These are phyloP conservation scores for Alternaria gansuensis DNA, from an alignment of 2,329 filamentous ascomycete species.

Conservation along the genomic window DNA sequence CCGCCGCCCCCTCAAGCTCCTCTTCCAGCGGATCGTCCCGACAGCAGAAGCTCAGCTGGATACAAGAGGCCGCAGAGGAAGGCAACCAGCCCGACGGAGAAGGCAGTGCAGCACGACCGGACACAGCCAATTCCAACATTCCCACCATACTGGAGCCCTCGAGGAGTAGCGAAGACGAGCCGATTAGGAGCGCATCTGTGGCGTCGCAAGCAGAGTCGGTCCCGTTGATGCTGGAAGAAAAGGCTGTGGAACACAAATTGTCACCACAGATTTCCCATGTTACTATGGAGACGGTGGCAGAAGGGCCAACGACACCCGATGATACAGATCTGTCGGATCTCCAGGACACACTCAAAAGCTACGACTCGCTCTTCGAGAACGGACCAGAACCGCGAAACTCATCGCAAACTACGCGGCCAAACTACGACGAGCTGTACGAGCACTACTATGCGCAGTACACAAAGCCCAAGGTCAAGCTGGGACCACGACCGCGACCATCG, in stretches of 20 bases:
- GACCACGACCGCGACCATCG: constrained; percentile 84
- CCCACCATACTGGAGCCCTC: constrained; percentile 39
- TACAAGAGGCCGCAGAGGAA: constrained; percentile 92
- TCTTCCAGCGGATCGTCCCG: constrained; percentile 82
- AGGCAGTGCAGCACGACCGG: constrained; percentile 31
- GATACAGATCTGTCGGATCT: constrained; percentile 33
- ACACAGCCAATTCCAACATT: constrained; percentile 35
- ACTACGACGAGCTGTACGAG: constrained; percentile 55
- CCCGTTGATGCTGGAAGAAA: constrained; percentile 26
- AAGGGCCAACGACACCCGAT: constrained; percentile 32
- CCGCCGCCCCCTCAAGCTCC: constrained; percentile 83
- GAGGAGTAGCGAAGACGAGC: constrained; percentile 18
- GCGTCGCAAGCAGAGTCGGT: constrained; percentile 31
- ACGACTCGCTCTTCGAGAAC: constrained; percentile 47
- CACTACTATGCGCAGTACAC: constrained; percentile 63
- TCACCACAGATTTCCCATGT: constrained; percentile 34
- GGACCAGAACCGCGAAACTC: constrained; percentile 57
- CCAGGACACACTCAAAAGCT: constrained; percentile 43
- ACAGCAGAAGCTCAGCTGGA: constrained; percentile 82
- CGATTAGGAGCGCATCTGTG: constrained; percentile 20
- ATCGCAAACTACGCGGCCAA: constrained; percentile 53
- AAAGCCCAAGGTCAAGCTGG: constrained; percentile 88
- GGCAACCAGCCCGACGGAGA: constrained; percentile 52
- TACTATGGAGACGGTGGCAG: constrained; percentile 34
- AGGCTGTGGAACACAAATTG: constrained; percentile 23